Evolutionary conservation across 202 grass and related monocot species (phyloP).

Genomic region (Setaria italica): DNA sequence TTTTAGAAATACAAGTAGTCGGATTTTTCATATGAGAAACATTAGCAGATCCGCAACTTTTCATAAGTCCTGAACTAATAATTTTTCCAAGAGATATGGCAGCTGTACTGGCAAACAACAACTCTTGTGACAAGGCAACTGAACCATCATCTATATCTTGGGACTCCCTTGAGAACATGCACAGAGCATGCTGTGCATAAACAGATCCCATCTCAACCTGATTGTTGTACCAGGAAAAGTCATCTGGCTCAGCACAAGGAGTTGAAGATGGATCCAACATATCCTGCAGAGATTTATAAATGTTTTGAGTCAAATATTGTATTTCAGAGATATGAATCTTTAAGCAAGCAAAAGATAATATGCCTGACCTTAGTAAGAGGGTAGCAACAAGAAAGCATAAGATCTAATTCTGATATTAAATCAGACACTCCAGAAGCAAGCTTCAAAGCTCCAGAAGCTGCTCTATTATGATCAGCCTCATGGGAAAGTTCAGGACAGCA

Average conservation of each 20-base stretch:
- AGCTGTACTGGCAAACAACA: slow-evolving; percentile 69
- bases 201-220: slow-evolving; percentile 84
- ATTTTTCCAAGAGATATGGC: slow-evolving; percentile 65
- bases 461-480: slow-evolving; percentile 59
- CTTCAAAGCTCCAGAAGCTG: slow-evolving; percentile 58
- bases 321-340: slow-evolving; percentile 18
- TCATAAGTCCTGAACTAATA: slow-evolving; percentile 46
- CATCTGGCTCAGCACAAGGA: slow-evolving; percentile 61
- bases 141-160: slow-evolving; percentile 42
- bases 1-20: slow-evolving; percentile 47
- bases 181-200: slow-evolving; percentile 82
- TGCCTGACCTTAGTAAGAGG: slow-evolving; percentile 65
- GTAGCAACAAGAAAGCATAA: slow-evolving; percentile 67
- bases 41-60: slow-evolving; percentile 39
- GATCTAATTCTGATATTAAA: slow-evolving; percentile 84
- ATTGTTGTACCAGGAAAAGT: slow-evolving; percentile 65
- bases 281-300: slow-evolving; percentile 69
- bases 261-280: slow-evolving; percentile 62
- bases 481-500: slow-evolving; percentile 52
- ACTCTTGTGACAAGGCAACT: slow-evolving; percentile 60
- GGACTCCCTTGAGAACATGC: slow-evolving; percentile 56
- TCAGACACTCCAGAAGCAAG: slow-evolving; percentile 60
- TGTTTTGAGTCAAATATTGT: slow-evolving; percentile 34
- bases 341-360: slow-evolving; percentile 36
- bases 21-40: slow-evolving; percentile 58